Percentiles rank a stretch among this genome's conserved stretches.
phyloP scores from a whole-genome alignment of 345 rosid genomes.

The Hibiscus tridactylites region DNA sequence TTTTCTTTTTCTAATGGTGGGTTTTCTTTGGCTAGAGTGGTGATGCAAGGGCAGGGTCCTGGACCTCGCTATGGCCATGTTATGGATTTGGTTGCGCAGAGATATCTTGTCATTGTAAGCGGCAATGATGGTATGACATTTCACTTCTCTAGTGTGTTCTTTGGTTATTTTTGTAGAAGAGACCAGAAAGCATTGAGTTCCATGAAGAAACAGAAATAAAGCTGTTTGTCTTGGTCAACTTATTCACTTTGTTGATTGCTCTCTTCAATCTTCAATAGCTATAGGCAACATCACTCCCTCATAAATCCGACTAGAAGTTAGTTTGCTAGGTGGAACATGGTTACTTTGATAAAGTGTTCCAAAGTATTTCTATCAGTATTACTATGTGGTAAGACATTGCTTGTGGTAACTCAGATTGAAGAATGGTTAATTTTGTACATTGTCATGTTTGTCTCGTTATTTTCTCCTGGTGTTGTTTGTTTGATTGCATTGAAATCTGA shows the following conservation, averaged over 20 bases:
- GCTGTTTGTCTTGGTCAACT: not conserved
- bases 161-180: not conserved
- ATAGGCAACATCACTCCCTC: not conserved
- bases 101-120: constrained; percentile 91
- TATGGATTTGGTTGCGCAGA: constrained; percentile 92
- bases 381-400: not conserved
- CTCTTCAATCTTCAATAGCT: not conserved
- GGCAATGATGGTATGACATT: constrained; percentile 86
- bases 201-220: not conserved
- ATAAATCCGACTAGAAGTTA: not conserved
- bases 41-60: constrained; percentile 97
- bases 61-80: constrained; percentile 99
- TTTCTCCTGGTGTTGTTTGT: not conserved
- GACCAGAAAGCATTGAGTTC: not conserved
- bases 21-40: constrained; percentile 53
- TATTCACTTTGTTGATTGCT: not conserved
- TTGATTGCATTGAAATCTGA: not conserved
- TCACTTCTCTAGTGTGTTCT: not conserved
- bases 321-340: not conserved
- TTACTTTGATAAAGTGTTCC: not conserved
- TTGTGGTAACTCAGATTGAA: not conserved
- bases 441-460: not conserved
- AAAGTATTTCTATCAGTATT: not conserved
- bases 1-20: not conserved
- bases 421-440: not conserved